phyloP scores from a whole-genome alignment of 164 flowering plant genomes.

The Buxus sempervirens region DNA sequence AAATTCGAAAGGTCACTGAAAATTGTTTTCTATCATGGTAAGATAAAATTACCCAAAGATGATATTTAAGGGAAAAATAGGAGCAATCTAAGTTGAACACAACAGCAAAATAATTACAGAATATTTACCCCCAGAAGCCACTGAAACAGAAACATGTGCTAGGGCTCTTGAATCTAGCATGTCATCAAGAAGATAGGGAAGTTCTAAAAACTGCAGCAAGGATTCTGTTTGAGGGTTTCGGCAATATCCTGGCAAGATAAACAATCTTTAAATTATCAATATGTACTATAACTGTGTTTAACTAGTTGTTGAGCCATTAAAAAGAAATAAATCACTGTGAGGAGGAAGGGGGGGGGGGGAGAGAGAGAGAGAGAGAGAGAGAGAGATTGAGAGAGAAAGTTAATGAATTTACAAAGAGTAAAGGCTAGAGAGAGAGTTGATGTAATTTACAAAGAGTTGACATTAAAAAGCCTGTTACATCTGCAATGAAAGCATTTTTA shows the following conservation, averaged over 20 bases:
- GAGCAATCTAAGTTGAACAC: not conserved
- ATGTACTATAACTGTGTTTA: not conserved
- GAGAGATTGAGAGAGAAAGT: too few relatives aligned
- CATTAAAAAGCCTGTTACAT: too few relatives aligned
- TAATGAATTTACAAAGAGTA: too few relatives aligned
- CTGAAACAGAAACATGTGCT: slow-evolving; percentile 24
- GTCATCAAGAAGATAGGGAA: slow-evolving; percentile 69
- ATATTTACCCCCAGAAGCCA: slow-evolving; percentile 31
- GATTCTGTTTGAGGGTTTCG: slow-evolving; percentile 81
- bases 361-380: too few relatives aligned
- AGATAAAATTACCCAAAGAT: not conserved
- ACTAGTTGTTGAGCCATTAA: not conserved
- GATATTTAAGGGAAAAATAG: not conserved
- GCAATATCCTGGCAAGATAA: slow-evolving; percentile 33
- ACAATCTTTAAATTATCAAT: slow-evolving; percentile 1
- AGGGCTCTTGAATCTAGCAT: slow-evolving; percentile 25
- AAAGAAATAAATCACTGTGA: too few relatives aligned
- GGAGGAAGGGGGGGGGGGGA: too few relatives aligned
- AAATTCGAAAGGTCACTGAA: not conserved
- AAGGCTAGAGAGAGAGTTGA: too few relatives aligned
- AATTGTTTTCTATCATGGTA: not conserved
- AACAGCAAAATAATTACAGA: not conserved
- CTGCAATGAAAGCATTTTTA: too few relatives aligned
- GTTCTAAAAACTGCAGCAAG: slow-evolving; percentile 61
- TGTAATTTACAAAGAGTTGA: too few relatives aligned